Conservation (phyloP, 768 basidiomycete genomes). For the Trametes gibbosa region DNA sequence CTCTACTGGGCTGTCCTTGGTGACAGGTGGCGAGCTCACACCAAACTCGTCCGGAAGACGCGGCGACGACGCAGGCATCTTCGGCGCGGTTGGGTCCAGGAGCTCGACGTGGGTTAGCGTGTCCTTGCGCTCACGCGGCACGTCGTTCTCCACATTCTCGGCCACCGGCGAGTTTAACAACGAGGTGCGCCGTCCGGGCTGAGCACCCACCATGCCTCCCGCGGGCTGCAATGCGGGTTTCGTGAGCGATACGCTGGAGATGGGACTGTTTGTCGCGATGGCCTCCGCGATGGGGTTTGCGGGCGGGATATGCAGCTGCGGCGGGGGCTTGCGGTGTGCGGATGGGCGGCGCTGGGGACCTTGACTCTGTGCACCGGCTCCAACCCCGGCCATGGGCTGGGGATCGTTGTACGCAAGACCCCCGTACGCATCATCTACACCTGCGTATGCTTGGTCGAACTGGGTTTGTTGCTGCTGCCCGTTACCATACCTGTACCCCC, state of each 20-base stretch:
- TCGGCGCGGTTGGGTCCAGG: slow-evolving; percentile 20
- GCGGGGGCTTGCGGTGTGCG: slow-evolving; percentile 23
- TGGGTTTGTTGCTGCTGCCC: background rate
- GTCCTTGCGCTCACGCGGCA: slow-evolving; percentile 2
- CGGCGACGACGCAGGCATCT: slow-evolving; percentile 13
- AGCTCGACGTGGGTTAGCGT: slow-evolving; percentile 12
- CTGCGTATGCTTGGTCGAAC: slow-evolving; percentile 9
- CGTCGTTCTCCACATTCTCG: background rate
- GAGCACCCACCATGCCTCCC: slow-evolving; percentile 8
- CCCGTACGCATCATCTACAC: slow-evolving; percentile 11
- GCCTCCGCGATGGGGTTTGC: slow-evolving; percentile 14
- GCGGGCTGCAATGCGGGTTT: background rate
- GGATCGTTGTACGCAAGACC: background rate
- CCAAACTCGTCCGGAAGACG: slow-evolving; percentile 27
- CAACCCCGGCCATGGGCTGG: slow-evolving; percentile 10
- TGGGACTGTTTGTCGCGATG: slow-evolving; percentile 3
- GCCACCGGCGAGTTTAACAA: slow-evolving; percentile 20
- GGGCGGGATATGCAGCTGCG: slow-evolving; percentile 16
- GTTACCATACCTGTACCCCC: slow-evolving; percentile 7
- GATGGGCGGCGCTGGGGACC: slow-evolving; percentile 9
- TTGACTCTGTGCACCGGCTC: slow-evolving; percentile 11
- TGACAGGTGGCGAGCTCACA: background rate
- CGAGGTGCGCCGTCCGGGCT: slow-evolving; percentile 19
- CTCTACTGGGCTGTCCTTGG: slow-evolving; percentile 3
- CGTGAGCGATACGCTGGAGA: background rate